Evolutionary conservation across 495 filamentous ascomycete species (phyloP), one percentile per base, ranked within the genome.

Genomic region (Penicillium paradoxum): DNA sequence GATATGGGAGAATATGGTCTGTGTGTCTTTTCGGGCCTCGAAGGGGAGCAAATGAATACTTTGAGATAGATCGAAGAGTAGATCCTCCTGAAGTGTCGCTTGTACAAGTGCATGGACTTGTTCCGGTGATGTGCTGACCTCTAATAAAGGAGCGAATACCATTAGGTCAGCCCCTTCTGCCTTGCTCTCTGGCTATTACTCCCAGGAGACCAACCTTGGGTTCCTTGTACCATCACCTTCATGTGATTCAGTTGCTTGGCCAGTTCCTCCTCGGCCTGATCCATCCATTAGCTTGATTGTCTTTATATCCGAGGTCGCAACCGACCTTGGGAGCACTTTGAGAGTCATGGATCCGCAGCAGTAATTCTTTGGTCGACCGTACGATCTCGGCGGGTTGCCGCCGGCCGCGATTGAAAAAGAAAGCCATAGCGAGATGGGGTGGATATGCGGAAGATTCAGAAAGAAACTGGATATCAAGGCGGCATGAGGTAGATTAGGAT

Each of bases 21-120:
- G 89, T 8, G 85, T 84, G 62, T 95, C 89, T 72, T 95, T 95
- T 61, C 88, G 83, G 22, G 89, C 86, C 74, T 99, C 95, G 76
- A 99, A 99, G 6, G 92, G 88, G 6, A 97, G 82, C 24, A 84
- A 78, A 67, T 87, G 81, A 43, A 99, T 84, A 64, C 83, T 82
- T 40, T 80, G 77, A 24, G 91, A 87, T 33, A 99, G 84, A 29
- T 87, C 74, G 59, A 86, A 88, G 32, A 97, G 81, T 19, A 99
- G 74, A 66, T 97, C 90, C 72, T 95, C 90, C 59, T 90, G 80
- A 57, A 96, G 84, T 33, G 95, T 82, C 45, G 85, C 80, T 36
- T 80, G 84, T 39, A 96, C 82, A 17, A 97, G 78, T 49, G 86
- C 79, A 60, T 87, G 81, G 53, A 95, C 86, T 64, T 92, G 87